Evolutionary conservation across 768 basidiomycete genomes (phyloP).

Genomic region (Russula sp.): DNA sequence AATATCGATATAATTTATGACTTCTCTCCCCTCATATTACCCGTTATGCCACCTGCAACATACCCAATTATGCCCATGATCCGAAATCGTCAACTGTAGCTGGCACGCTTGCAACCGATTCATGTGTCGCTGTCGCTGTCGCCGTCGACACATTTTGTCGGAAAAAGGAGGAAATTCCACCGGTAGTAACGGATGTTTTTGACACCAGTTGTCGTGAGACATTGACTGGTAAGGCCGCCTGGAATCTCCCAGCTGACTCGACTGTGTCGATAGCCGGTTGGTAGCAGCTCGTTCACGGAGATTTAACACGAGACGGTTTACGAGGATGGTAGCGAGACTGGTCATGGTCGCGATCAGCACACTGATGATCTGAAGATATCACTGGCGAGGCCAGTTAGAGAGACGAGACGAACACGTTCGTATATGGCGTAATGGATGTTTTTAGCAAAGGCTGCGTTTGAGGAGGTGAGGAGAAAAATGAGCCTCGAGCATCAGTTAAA

Average conservation of each 20-base stretch:
- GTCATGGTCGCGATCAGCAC: not conserved
- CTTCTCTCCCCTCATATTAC: too few relatives aligned
- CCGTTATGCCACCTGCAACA: too few relatives aligned
- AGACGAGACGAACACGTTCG: constrained; percentile 23
- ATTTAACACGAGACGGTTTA: constrained; percentile 23
- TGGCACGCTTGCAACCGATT: too few relatives aligned
- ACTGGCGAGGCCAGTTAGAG: not conserved
- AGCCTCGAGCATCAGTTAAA: not conserved
- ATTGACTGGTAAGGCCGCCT: constrained; percentile 3
- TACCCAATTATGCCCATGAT: too few relatives aligned
- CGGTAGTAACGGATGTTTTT: too few relatives aligned
- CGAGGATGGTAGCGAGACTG: constrained; percentile 16
- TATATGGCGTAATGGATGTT: constrained; percentile 1
- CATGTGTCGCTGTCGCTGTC: too few relatives aligned
- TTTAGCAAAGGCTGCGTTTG: constrained; percentile 9
- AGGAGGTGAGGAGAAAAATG: not conserved
- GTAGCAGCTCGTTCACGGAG: constrained; percentile 6
- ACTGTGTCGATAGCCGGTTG: not conserved
- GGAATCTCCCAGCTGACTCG: constrained; percentile 13
- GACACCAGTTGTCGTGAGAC: too few relatives aligned
- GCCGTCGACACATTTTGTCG: too few relatives aligned
- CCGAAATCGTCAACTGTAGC: too few relatives aligned
- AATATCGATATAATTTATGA: too few relatives aligned
- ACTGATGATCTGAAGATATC: not conserved
- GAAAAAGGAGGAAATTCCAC: too few relatives aligned